These are phyloP conservation scores for Omphalotus guepiniiformis DNA, from an alignment of 768 basidiomycete genomes.

Conservation along the genomic window DNA sequence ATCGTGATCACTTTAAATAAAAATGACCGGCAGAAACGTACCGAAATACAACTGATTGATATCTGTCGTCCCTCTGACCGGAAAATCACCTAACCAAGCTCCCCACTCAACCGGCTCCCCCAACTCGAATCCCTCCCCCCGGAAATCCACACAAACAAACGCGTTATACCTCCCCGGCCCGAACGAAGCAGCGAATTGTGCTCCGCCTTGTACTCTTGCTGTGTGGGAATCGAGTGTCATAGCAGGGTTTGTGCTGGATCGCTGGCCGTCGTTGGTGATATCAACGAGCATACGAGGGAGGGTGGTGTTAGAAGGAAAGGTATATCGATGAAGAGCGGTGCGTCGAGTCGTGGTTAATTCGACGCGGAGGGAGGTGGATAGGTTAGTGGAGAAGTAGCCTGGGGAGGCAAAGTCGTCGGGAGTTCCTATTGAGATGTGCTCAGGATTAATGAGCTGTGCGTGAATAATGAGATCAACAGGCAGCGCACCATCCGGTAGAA, in stretches of 20 bases:
- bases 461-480: background rate
- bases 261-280: constrained; percentile 58
- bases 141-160: constrained; percentile 59
- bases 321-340: constrained; percentile 57
- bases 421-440: constrained; percentile 30
- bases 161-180: constrained; percentile 55
- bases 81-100: constrained; percentile 23
- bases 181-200: constrained; percentile 50
- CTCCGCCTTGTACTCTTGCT: constrained; percentile 45
- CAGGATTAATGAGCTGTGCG: background rate
- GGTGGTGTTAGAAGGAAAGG: constrained; percentile 43
- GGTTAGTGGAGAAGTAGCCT: constrained; percentile 61
- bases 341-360: constrained; percentile 58
- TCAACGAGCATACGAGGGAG: constrained; percentile 55
- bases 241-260: constrained; percentile 43
- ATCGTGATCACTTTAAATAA: too few relatives aligned
- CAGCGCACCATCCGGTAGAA: constrained; percentile 42
- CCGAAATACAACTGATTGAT: background rate
- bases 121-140: constrained; percentile 45
- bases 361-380: constrained; percentile 55
- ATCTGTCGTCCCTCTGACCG: background rate
- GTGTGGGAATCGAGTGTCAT: constrained; percentile 46
- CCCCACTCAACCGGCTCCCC: constrained; percentile 51
- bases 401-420: constrained; percentile 62
- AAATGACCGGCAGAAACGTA: background rate